Base-by-base conservation (phyloP, 441 rosid species). In the Hura crepitans region DNA sequence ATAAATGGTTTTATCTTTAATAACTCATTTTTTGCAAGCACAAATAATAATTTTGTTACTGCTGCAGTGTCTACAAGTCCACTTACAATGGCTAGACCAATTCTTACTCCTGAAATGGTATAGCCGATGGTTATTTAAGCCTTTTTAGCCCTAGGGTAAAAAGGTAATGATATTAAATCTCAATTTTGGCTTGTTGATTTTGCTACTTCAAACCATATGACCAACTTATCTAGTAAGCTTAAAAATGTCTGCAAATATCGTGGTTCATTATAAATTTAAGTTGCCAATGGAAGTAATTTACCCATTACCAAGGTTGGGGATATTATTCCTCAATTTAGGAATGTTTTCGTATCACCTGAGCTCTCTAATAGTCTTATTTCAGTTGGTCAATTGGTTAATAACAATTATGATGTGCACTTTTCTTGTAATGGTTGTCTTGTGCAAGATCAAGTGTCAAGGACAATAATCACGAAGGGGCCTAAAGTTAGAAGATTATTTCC, bases 201-300 rank as follows among this genome's bases (percentile, higher is more conserved):
- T 47, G 49, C 10, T 13, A 55, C 68, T 13, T 68, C 49, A 15
- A 68, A 74, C 33, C 65, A 68, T n/a, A 74, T 69, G 77, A 74
- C 70, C 20, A 43, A 22, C 25, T 62, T 28, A 12, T 20, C 49
- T 15, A 46, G 22, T 33, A 18, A 20, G 35, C 49, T 69, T 18
- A 0, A 62, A 0, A 61, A 64, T 74, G 27, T 63, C 15, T 42
- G 22, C 7, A 20, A 45, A 10, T 61, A 74, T 68, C 22, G n/a
- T 58, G 65, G 72, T 35, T 17, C 28, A n/a, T 8, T 4, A 28
- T 13, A 70, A 23, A 62, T 69, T 54, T 35, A 45, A 12, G 49
- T 64, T 45, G 70, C 53, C 39, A 62, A 55, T 54, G 62, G 63
- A 6, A 54, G 35, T 50, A 25, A 17, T 18, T 14, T 74, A 35